Base-by-base conservation (phyloP, 2,329 filamentous ascomycete species). In the Penicillium psychrosexuale region DNA sequence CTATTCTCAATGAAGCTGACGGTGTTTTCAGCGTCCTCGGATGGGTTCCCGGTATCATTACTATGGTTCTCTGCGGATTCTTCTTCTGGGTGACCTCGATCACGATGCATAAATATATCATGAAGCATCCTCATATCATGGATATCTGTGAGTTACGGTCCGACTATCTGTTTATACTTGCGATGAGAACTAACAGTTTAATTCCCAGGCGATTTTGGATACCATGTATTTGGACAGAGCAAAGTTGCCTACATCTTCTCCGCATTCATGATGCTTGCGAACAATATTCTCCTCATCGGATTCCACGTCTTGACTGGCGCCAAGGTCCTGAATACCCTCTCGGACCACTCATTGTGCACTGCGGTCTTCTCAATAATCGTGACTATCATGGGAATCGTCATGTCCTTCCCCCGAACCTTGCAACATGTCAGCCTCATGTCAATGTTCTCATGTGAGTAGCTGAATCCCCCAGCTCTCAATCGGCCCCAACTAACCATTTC, bases 41-140 rank as follows among this genome's bases (percentile, higher is more conserved):
- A 37, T 65, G 62, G 62, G 61, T 65, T 12, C 61, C 62, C 0
- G 62, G 62, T 3, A 63, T 65, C 27, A 63, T 65, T 28, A 65
- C 62, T n/a, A 80, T 79, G 77, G 56, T 80, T 12, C 60, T 74
- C 6, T 73, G 75, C 1, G 59, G 76, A 28, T 59, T 73, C 5
- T 62, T 80, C 3, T 80, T 80, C 69, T 80, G 74, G 74, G 75
- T 79, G 52, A 80, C 78, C 11, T 78, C 75, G 11, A 74, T 80
- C 30, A 80, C 78, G 19, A 80, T 81, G 77, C 76, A 78, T 68
- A 75, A 76, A 51, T 81, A 72, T 63, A 80, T 80, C 67, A 80
- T 81, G 78, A 79, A 78, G 57, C 58, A 80, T 52, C 78, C 78
- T 11, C 73, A 79, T 34, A 80, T 81, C 63, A 75, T 61, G 49